Base-by-base conservation (phyloP, 2,329 filamentous ascomycete genomes). In the Lecanicillium sp. region DNA sequence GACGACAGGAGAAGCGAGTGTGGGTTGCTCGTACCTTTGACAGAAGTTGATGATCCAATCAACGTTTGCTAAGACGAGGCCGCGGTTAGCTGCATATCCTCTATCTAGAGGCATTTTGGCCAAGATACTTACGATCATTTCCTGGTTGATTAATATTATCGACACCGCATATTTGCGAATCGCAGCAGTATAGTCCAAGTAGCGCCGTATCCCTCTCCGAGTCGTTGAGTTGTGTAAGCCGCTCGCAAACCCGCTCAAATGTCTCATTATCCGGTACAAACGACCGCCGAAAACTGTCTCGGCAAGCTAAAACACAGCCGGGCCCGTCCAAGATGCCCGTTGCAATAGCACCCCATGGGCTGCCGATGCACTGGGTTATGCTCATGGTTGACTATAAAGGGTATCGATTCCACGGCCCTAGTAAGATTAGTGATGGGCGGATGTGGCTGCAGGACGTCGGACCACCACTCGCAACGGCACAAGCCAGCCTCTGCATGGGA, bases 11-110 rank as follows among this genome's bases (percentile, higher is more conserved):
- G 19, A 34, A n/a, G 27, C 19, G 19, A 20, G 14, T 31, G 7
- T 22, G 28, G 29, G 4, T 46, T 29, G 8, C 12, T 35, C 63
- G 55, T 56, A 75, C 72, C 65, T 65, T 48, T 68, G 59, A 41
- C 71, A 76, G 39, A 57, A 54, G 47, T 65, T 70, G 54, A 74
- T 71, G 41, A 75, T 57, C 49, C 59, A 58, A 46, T 72, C 67
- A 37, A 74, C 65, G 47, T 63, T 71, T 34, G 71, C 72, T 75
- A 25, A 25, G 22, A 25, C 11, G 11, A 25, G 7, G 22, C 6
- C 6, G 11, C 22, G 22, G 22, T 25, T 25, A 25, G 22, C 22
- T 25, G 22, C 22, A 25, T 25, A 11, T 11, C 6, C 22, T n/a
- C n/a, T n/a, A n/a, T n/a, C n/a, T n/a, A n/a, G n/a, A n/a, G n/a